Base-by-base conservation (phyloP, 1,139 yeast genomes). In the Blastobotrys ciferrii region DNA sequence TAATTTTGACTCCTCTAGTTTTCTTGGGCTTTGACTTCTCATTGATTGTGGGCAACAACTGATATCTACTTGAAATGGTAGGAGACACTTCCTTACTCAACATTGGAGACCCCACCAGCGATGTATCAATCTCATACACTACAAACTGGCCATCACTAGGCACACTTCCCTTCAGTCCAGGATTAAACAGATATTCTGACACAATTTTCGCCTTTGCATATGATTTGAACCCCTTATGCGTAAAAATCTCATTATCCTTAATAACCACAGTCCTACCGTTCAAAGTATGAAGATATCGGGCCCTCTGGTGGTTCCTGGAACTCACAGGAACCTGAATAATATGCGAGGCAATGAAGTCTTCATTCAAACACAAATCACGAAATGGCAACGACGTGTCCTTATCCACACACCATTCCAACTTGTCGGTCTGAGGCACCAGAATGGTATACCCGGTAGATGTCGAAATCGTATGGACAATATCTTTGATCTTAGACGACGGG, bases 291-390 rank as follows among this genome's bases (percentile, higher is more conserved):
- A 77, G 82, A 28, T 78, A 66, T 52, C 75, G 71, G 1, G 80
- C 68, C 32, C 75, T 63, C 43, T 72, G 71, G 36, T 71, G 60
- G 50, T 71, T 68, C 17, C 75, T 62, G 1, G 74, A 64, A 37
- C 61, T 58, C 6, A 74, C 66, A 1, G 69, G 59, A 2, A 66
- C 55, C 48, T 74, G 69, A 25, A 87, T 65, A 19, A 88, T 77
- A 65, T 88, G 96, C 1, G 89, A 79, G 46, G 77, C 76, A 6
- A 87, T 69, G 61, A 87, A 88, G 25, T 84, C 91, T 43, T 80
- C 82, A 46, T 72, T 75, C 49, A 77, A 76, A 60, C 91, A 84
- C 18, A 82, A 64, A 2, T 84, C 88, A 13, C 64, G 65, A 49
- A 81, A 74, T 1, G 75, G 65, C 3, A 66, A 56, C 19, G 75